Percentiles rank a stretch among this genome's conserved stretches.
phyloP scores from a whole-genome alignment of 805 yeast genomes.

The Vanderwaltozyma polyspora region DNA sequence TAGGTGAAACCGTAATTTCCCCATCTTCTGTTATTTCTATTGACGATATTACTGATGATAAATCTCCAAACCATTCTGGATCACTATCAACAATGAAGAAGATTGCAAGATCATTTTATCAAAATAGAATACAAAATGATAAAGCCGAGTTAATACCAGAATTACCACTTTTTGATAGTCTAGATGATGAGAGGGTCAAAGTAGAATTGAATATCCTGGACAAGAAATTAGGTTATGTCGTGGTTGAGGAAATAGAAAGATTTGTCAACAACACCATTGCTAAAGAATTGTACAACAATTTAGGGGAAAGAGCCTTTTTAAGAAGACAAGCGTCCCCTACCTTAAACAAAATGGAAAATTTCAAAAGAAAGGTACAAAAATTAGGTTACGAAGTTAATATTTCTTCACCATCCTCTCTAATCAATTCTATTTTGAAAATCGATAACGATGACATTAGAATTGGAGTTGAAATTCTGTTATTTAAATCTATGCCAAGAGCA shows the following conservation, averaged over 20 bases:
- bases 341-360: slow-evolving; percentile 64
- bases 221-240: slow-evolving; percentile 40
- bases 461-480: slow-evolving; percentile 68
- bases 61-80: slow-evolving; percentile 3
- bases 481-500: slow-evolving; percentile 75
- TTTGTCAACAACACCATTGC: slow-evolving; percentile 83
- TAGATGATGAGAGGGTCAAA: slow-evolving; percentile 76
- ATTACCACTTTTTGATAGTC: slow-evolving; percentile 59
- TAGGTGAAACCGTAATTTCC: slow-evolving; percentile 58
- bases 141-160: slow-evolving; percentile 22
- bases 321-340: slow-evolving; percentile 85
- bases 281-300: slow-evolving; percentile 55
- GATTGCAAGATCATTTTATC: slow-evolving; percentile 19
- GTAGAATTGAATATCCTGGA: slow-evolving; percentile 65
- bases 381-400: slow-evolving; percentile 66
- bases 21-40: slow-evolving; percentile 36
- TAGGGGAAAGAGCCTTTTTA: slow-evolving; percentile 74
- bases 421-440: slow-evolving; percentile 56
- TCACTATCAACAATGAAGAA: slow-evolving; percentile 8
- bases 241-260: slow-evolving; percentile 65
- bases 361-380: slow-evolving; percentile 57
- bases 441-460: slow-evolving; percentile 51
- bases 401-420: slow-evolving; percentile 56
- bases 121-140: slow-evolving; percentile 14
- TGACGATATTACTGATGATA: slow-evolving; percentile 12